phyloP scores from a whole-genome alignment of 257 asterid species.

The Primulina eburnea region DNA sequence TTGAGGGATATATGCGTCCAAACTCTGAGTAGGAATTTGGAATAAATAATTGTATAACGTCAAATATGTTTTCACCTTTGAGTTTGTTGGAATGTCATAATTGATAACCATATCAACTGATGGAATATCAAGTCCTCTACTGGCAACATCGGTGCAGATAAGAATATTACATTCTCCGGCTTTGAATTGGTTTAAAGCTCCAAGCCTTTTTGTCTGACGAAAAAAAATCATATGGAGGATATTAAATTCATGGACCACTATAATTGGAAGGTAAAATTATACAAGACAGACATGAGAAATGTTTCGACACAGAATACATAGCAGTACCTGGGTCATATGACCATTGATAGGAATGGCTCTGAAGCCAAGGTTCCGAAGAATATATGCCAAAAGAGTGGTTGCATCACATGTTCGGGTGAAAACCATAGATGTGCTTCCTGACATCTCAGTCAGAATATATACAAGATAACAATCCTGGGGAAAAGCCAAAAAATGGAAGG shows the following conservation, averaged over 20 bases:
- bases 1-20: background rate
- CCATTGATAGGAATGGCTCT: slow-evolving; percentile 91
- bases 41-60: too few species aligned
- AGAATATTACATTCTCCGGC: slow-evolving; percentile 86
- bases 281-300: background rate
- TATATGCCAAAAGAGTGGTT: slow-evolving; percentile 62
- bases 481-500: slow-evolving; percentile 8
- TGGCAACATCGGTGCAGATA: slow-evolving; percentile 88
- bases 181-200: slow-evolving; percentile 78
- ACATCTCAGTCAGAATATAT: slow-evolving; percentile 67
- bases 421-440: slow-evolving; percentile 81
- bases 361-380: slow-evolving; percentile 73
- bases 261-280: background rate
- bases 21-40: background rate
- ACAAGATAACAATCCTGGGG: slow-evolving; percentile 82
- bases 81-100: slow-evolving; percentile 83
- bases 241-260: background rate
- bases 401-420: slow-evolving; percentile 91
- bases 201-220: slow-evolving; percentile 75
- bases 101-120: slow-evolving; percentile 89
- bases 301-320: background rate
- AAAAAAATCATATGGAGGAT: background rate
- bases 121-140: slow-evolving; percentile 97
- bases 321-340: slow-evolving; percentile 82
- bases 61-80: slow-evolving; percentile 53